Percentiles rank a stretch among this genome's conserved stretches.
Evolutionary conservation across 768 basidiomycete genomes (phyloP).

Genomic region (Lyophyllum shimeji): DNA sequence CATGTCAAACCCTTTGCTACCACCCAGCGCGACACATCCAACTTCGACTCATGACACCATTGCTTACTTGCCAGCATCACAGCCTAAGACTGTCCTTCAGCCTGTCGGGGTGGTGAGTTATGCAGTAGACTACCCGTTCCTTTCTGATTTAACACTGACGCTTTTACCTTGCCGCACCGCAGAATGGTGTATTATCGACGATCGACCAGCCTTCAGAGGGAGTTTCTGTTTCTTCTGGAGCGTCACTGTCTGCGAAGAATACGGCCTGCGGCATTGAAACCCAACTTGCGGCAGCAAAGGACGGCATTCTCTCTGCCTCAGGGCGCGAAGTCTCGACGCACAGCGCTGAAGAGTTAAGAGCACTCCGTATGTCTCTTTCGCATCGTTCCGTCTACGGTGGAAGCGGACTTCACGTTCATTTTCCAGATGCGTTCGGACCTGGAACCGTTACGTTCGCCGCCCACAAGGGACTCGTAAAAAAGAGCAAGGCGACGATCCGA

Average conservation of each 20-base stretch:
- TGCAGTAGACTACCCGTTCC: not conserved
- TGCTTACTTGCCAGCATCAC: not conserved
- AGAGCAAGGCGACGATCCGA: constrained; percentile 16
- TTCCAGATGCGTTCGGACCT: constrained; percentile 19
- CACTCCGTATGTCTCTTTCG: constrained; percentile 1
- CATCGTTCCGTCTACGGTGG: not conserved
- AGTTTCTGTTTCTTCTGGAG: not conserved
- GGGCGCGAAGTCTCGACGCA: not conserved
- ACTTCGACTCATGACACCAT: too few relatives aligned
- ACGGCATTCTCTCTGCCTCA: not conserved
- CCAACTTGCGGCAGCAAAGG: not conserved
- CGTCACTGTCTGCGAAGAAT: not conserved
- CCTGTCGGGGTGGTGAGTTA: not conserved
- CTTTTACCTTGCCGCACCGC: not conserved
- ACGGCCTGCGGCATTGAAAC: not conserved
- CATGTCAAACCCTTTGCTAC: not conserved
- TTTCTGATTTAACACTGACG: too few relatives aligned
- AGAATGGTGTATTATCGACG: not conserved
- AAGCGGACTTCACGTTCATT: constrained; percentile 2
- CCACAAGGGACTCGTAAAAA: constrained; percentile 10
- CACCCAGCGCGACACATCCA: not conserved
- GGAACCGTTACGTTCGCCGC: constrained; percentile 16
- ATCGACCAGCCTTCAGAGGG: not conserved
- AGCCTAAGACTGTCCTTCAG: not conserved
- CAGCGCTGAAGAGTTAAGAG: constrained; percentile 1